Conservation (phyloP, 257 asterid species). For the Echium plantagineum region DNA sequence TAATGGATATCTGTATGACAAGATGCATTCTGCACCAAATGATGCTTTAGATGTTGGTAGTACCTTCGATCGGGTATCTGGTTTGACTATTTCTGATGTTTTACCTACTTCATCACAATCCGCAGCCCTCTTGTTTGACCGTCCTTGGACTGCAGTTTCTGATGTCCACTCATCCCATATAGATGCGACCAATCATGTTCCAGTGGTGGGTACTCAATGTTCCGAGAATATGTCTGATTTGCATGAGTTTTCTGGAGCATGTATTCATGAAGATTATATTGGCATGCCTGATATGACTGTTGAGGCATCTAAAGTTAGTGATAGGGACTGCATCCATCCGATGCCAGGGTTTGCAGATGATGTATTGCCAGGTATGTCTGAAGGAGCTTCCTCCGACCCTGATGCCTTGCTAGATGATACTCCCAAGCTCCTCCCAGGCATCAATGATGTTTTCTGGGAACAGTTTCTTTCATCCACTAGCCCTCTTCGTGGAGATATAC, state of each 20-base stretch:
- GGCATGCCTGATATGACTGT: constrained; percentile 15
- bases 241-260: constrained; percentile 27
- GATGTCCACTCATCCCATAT: constrained; percentile 31
- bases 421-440: constrained; percentile 59
- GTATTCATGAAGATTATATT: constrained; percentile 17
- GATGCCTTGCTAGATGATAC: constrained; percentile 35
- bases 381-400: constrained; percentile 30
- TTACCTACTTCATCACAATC: constrained; percentile 22
- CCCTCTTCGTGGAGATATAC: constrained; percentile 39
- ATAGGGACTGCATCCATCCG: constrained; percentile 19
- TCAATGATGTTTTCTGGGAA: constrained; percentile 72
- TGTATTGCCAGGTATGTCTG: constrained; percentile 22
- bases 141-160: constrained; percentile 15
- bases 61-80: constrained; percentile 36
- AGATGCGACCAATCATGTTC: constrained; percentile 15
- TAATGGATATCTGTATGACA: constrained; percentile 45
- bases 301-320: constrained; percentile 22
- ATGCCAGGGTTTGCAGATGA: constrained; percentile 35
- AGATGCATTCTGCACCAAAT: constrained; percentile 19
- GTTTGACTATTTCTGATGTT: constrained; percentile 52
- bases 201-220: constrained; percentile 15
- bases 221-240: constrained; percentile 8
- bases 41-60: constrained; percentile 29
- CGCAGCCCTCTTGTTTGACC: constrained; percentile 10
- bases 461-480: constrained; percentile 49